phyloP scores from a whole-genome alignment of 176 grass and related monocot species.

The Phyllostachys edulis region DNA sequence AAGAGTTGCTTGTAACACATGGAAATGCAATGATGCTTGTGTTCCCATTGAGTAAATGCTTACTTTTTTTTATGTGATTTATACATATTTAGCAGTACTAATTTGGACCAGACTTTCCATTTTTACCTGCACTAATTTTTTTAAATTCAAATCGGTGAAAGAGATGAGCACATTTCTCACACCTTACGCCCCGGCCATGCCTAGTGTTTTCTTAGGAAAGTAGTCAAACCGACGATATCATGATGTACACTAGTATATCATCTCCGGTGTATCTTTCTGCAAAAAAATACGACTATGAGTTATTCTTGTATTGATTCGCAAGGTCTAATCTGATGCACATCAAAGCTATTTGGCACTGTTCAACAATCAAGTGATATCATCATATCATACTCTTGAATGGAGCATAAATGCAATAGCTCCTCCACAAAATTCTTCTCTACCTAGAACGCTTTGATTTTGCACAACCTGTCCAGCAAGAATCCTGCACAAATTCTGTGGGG shows the following conservation, averaged over 20 bases:
- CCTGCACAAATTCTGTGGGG: neutral
- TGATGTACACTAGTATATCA: neutral
- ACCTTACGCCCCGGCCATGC: neutral
- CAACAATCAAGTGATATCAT: constrained; percentile 14
- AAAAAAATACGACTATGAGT: neutral
- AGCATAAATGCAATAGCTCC: constrained; percentile 29
- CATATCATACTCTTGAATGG: neutral
- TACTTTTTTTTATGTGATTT: neutral
- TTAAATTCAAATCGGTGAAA: neutral
- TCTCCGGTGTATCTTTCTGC: neutral
- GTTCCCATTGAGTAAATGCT: neutral
- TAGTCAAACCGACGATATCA: neutral
- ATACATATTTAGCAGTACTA: neutral
- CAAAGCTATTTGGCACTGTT: constrained; percentile 28
- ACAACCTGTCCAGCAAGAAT: constrained; percentile 8
- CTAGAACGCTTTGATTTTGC: constrained; percentile 15
- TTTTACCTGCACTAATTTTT: neutral
- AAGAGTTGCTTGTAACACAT: neutral
- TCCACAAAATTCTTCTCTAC: constrained; percentile 13
- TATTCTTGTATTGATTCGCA: constrained; percentile 21
- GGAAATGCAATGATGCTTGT: neutral
- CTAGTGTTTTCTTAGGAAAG: neutral
- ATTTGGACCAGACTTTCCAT: neutral
- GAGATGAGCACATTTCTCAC: neutral
- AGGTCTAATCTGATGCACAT: constrained; percentile 2